Evolutionary conservation across 768 basidiomycete species (phyloP), one percentile per base, ranked within the genome.

Genomic region (Chalciporus sphaerocephalus): DNA sequence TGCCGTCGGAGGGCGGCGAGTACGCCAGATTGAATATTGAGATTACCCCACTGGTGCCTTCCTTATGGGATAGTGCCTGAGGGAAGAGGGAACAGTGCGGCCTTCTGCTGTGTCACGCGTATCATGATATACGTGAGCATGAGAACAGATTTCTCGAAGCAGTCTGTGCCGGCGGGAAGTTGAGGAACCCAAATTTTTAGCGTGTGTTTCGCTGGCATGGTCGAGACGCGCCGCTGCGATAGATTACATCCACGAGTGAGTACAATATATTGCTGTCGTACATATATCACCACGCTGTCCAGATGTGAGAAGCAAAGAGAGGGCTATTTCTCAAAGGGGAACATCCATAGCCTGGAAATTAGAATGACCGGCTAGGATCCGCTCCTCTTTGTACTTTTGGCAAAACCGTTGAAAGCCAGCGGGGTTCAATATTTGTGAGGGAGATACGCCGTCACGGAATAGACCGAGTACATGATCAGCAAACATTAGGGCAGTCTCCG

Each of bases 401-500:
- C 60, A 61, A 30, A 61, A 61, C 10, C 48, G 50, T 36, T 53
- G 51, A 39, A 61, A 62, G 15, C 60, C 55, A 5, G 55, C 51
- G 2, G 60, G 60, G 7, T 52, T 55, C 42, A 59, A 39, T 4
- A 48, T 32, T 5, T 37, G 23, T 6, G 51, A 46, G 1, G 60
- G 52, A 9, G 48, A 42, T 4, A 43, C 51, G 16, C 52, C 54
- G 7, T 59, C 57, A 22, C 47, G 61, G 37, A 65, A 66, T 25
- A 62, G 46, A 46, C 53, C 52, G 23, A 68, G 55, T 6, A 67
- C 39, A 40, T 58, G 48, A 51, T 70, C 66, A 24, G 64, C 58
- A 22, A 62, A 69, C 62, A 66, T 65, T 55, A 66, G 58, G 27
- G 47, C 53, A 2, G 60, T 62, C 41, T 62, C 61, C 3, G 59